Conservation (phyloP, 2,329 filamentous ascomycete genomes). For the Fusarium vanettenii region DNA sequence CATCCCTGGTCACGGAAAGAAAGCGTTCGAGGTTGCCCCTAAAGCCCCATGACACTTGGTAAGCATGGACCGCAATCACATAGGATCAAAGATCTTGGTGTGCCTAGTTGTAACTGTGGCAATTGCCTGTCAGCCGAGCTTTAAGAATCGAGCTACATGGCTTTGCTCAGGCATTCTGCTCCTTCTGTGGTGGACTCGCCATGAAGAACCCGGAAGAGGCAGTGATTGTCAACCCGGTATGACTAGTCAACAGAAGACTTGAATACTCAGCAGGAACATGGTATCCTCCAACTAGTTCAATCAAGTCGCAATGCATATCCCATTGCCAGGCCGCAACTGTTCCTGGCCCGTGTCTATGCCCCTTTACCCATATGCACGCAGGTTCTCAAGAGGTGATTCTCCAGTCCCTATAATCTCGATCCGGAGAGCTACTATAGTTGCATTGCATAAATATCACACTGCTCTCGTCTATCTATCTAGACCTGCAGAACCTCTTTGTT, state of each 20-base stretch:
- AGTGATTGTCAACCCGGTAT: neutral
- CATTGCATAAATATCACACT: too few species aligned
- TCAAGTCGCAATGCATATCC: neutral
- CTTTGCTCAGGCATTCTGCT: neutral
- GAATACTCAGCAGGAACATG: neutral
- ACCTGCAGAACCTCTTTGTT: too few species aligned
- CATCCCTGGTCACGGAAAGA: neutral
- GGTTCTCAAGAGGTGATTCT: neutral
- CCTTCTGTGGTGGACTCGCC: neutral
- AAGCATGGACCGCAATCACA: neutral
- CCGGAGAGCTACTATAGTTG: too few species aligned
- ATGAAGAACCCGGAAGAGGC: neutral
- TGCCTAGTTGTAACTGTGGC: neutral
- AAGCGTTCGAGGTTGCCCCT: neutral
- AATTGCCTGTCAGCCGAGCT: neutral
- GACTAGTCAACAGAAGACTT: neutral
- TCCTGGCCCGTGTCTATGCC: neutral
- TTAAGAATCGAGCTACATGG: neutral
- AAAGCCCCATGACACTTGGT: neutral
- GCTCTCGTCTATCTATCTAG: too few species aligned
- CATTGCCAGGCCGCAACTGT: neutral
- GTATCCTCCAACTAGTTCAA: neutral
- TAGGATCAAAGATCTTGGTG: neutral
- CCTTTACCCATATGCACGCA: neutral
- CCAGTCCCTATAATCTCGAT: neutral